Conservation (phyloP, 2,329 filamentous ascomycete species). For the Fusarium brachygibbosum region DNA sequence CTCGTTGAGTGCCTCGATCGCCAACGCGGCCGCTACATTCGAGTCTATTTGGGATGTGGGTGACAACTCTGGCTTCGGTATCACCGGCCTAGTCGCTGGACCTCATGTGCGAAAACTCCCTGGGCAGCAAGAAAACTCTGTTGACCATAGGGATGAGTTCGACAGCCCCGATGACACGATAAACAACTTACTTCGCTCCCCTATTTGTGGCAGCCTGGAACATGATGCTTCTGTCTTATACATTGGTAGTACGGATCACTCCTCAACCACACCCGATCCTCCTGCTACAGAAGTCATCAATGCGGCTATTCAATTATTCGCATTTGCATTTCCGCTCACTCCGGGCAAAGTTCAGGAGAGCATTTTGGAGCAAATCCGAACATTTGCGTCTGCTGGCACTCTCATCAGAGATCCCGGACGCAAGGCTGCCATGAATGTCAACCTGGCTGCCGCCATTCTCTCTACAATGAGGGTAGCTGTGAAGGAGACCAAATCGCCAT, state of each 20-base stretch:
- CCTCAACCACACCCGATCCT: constrained; percentile 73
- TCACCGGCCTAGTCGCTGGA: constrained; percentile 85
- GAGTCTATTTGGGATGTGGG: constrained; percentile 95
- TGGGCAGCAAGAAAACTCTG: constrained; percentile 72
- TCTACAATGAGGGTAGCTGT: constrained; percentile 86
- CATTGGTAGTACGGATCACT: constrained; percentile 62
- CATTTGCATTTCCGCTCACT: constrained; percentile 89
- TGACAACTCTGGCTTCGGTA: constrained; percentile 94
- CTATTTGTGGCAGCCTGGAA: constrained; percentile 86
- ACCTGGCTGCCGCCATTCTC: constrained; percentile 85
- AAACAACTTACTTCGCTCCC: constrained; percentile 72
- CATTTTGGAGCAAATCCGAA: constrained; percentile 91
- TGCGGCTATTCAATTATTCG: constrained; percentile 92
- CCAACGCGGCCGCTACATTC: constrained; percentile 88
- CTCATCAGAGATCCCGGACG: constrained; percentile 88
- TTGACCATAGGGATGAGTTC: constrained; percentile 63
- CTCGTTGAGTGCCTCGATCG: constrained; percentile 90
- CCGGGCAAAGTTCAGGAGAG: constrained; percentile 95
- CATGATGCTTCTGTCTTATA: constrained; percentile 91
- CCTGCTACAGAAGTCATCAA: constrained; percentile 95
- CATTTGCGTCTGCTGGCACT: constrained; percentile 83
- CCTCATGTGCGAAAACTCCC: constrained; percentile 79
- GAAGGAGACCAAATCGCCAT: constrained; percentile 79
- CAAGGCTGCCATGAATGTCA: constrained; percentile 91
- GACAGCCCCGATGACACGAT: constrained; percentile 74